A percentile compares a stretch with the other conserved stretches of the same genome.
Conservation (phyloP, 179 eudicot species). For the Amaranthus tricolor region DNA sequence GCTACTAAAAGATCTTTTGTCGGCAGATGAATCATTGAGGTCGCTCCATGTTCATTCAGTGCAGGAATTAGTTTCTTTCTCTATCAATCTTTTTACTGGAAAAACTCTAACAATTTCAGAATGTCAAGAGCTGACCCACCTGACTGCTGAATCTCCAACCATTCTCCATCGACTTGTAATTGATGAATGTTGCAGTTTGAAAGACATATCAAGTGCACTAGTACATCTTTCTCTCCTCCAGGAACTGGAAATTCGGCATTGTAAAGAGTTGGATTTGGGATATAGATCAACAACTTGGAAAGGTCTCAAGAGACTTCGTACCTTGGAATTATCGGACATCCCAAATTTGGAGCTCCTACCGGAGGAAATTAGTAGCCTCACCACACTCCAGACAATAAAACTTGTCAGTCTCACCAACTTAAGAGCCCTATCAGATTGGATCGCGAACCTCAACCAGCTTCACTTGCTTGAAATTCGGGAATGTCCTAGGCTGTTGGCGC, state of each 20-base stretch:
- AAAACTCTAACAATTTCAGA: neutral
- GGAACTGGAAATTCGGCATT: constrained; percentile 9
- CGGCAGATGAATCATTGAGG: neutral
- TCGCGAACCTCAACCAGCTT: constrained; percentile 10
- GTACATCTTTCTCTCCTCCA: neutral
- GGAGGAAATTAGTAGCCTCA: constrained; percentile 2
- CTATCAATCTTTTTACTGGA: neutral
- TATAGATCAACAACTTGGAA: neutral
- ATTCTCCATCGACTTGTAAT: constrained; percentile 6
- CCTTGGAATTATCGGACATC: neutral
- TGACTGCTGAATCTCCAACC: constrained; percentile 4
- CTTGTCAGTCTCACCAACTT: neutral
- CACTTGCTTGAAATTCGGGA: neutral
- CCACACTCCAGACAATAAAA: neutral
- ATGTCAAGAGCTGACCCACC: constrained; percentile 1
- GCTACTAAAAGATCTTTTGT: neutral
- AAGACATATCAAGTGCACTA: neutral
- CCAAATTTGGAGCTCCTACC: neutral
- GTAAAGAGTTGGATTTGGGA: neutral
- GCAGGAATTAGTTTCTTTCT: neutral
- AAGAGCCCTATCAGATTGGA: neutral
- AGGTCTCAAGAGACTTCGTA: neutral
- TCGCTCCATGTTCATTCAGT: constrained; percentile 1
- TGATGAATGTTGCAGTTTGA: constrained; percentile 1
- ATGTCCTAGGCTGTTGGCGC: neutral